A percentile compares a stretch with the other conserved stretches of the same genome.
phyloP scores from a whole-genome alignment of 768 basidiomycete genomes.

The Podaxis pistillaris region DNA sequence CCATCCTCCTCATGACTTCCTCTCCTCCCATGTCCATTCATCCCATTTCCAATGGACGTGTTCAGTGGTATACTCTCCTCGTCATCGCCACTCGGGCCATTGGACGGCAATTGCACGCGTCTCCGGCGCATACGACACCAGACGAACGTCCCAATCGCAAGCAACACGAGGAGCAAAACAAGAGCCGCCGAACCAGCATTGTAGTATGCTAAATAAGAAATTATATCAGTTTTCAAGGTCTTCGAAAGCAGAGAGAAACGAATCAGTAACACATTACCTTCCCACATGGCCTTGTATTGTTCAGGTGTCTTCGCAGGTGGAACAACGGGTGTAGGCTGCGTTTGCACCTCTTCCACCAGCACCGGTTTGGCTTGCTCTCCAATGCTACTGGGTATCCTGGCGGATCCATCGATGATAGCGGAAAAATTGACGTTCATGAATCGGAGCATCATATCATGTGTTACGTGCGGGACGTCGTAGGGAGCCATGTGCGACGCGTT shows the following conservation, averaged over 20 bases:
- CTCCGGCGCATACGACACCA: slow-evolving; percentile 70
- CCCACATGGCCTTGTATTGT: slow-evolving; percentile 87
- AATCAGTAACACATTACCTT: slow-evolving; percentile 49
- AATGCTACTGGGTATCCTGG: slow-evolving; percentile 76
- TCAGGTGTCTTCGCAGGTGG: slow-evolving; percentile 61
- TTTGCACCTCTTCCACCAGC: slow-evolving; percentile 46
- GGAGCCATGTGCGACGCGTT: slow-evolving; percentile 97
- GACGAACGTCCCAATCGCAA: slow-evolving; percentile 69
- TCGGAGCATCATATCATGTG: slow-evolving; percentile 98
- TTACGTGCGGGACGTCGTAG: slow-evolving; percentile 79
- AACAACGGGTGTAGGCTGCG: slow-evolving; percentile 32
- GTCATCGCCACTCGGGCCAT: slow-evolving; percentile 22
- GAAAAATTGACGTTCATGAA: slow-evolving; percentile 94
- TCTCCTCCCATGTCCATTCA: slow-evolving; percentile 38
- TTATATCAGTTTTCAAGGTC: neutral
- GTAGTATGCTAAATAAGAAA: slow-evolving; percentile 70
- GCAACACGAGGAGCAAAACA: slow-evolving; percentile 72
- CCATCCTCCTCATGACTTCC: slow-evolving; percentile 41
- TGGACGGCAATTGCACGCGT: slow-evolving; percentile 39
- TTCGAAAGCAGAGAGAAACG: neutral
- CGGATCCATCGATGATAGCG: slow-evolving; percentile 75
- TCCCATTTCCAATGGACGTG: slow-evolving; percentile 24
- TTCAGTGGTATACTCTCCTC: slow-evolving; percentile 78
- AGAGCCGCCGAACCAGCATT: slow-evolving; percentile 87
- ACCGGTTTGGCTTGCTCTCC: slow-evolving; percentile 71